Base-by-base conservation (phyloP, 768 basidiomycete genomes). In the Lentinula sp. region DNA sequence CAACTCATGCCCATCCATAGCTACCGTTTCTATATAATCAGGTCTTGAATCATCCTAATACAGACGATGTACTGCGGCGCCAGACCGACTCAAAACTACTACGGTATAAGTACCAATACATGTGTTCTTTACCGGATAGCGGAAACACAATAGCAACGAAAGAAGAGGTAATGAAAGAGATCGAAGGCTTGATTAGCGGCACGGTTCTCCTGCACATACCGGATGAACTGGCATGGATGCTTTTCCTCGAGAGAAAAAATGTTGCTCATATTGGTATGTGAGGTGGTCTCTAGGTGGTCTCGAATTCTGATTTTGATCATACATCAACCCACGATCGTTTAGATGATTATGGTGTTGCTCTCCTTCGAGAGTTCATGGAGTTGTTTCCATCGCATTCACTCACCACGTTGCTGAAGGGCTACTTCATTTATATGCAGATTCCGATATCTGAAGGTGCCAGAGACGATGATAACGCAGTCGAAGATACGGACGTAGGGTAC, bases 171-270 rank as follows among this genome's bases (percentile, higher is more conserved):
- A 74, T 84, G n/a, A 67, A 71, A 8, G 86, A 92, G 65, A 77
- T 97, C 10, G 84, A 92, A 45, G 83, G 84, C 16, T 74, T 97
- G 36, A 80, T 91, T 1, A 76, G 83, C 15, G 95, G 94, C 2
- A 83, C 86, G 35, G 81, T 97, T 2, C 73, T 96, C 6, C 77
- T 99, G 18, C 77, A 79, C 15, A 81, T 95, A 8, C 82, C 85
- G 0, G 89, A 97, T 66, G 88, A 92, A 67, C 70, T 87, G 28
- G 93, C 91, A 0, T 99, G 97, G 96, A 78, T 74, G 32, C 71
- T 90, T 3, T 85, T 80, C 63, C 77, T 98, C 48, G 93, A 98
- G 67, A 81, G 84, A 63, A 82, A 76, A 59, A 88, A 98, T 69
- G 80, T 76, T 42, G 85, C 84, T 32, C 78, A 78, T 5, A 76